A percentile compares a stretch with the other conserved stretches of the same genome.
Evolutionary conservation across 306 rosid species (phyloP).

Genomic region (Pueraria montana): DNA sequence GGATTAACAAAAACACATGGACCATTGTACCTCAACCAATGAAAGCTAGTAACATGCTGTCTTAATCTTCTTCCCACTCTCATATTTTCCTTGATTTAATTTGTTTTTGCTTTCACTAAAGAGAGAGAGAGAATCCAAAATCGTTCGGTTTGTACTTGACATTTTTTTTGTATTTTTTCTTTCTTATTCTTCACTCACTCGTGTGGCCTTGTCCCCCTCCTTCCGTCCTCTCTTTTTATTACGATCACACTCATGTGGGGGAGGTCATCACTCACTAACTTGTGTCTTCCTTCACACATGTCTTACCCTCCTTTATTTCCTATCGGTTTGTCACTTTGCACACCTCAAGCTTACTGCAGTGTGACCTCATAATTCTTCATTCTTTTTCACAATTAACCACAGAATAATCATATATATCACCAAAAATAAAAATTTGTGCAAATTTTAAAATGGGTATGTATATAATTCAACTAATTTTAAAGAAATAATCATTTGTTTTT

Average conservation of each 20-base stretch:
- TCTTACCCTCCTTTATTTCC: constrained; percentile 43
- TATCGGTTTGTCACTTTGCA: constrained; percentile 59
- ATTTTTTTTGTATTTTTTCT: neutral
- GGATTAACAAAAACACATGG: constrained; percentile 53
- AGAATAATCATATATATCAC: neutral
- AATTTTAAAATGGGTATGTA: neutral
- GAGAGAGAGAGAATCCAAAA: constrained; percentile 20
- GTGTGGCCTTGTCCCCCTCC: constrained; percentile 54
- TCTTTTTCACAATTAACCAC: neutral
- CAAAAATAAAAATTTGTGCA: neutral
- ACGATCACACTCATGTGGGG: constrained; percentile 52
- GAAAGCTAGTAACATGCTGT: neutral
- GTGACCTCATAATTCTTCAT: constrained; percentile 64
- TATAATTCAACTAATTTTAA: neutral
- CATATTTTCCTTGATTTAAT: constrained; percentile 39
- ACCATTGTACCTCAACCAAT: constrained; percentile 34
- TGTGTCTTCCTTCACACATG: constrained; percentile 61
- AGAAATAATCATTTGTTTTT: neutral
- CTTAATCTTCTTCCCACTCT: constrained; percentile 44
- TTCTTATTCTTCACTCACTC: constrained; percentile 48
- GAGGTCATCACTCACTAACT: constrained; percentile 71
- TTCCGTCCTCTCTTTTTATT: constrained; percentile 11
- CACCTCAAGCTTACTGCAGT: constrained; percentile 77
- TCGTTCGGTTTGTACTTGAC: constrained; percentile 20
- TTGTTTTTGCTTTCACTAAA: constrained; percentile 43